Conservation (phyloP, 2,329 filamentous ascomycete genomes). For the Botryotinia globosa region DNA sequence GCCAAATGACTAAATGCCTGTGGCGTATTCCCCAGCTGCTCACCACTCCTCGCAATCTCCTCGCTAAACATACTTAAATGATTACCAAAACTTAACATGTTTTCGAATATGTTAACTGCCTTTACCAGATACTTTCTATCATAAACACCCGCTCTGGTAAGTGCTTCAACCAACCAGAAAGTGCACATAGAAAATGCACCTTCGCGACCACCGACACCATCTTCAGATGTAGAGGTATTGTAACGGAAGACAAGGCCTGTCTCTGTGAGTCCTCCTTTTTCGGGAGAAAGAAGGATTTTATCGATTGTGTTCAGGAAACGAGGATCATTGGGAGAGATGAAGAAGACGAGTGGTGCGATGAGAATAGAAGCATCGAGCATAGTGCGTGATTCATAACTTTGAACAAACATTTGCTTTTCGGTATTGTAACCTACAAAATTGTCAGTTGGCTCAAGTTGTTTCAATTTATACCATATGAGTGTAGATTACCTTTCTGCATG, state of each 20-base stretch:
- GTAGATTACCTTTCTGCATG: slow-evolving; percentile 62
- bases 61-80: slow-evolving; percentile 77
- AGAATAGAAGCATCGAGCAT: slow-evolving; percentile 72
- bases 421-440: slow-evolving; percentile 59
- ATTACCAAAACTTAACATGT: slow-evolving; percentile 73
- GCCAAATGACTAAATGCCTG: slow-evolving; percentile 77
- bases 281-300: slow-evolving; percentile 66
- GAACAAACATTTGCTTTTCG: slow-evolving; percentile 66
- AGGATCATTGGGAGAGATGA: slow-evolving; percentile 74
- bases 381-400: slow-evolving; percentile 71
- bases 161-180: slow-evolving; percentile 77
- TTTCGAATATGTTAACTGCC: slow-evolving; percentile 71
- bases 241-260: slow-evolving; percentile 75
- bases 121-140: slow-evolving; percentile 61
- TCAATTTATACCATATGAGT: background rate
- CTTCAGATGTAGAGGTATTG: slow-evolving; percentile 64
- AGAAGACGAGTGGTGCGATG: slow-evolving; percentile 76
- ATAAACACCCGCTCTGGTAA: slow-evolving; percentile 65
- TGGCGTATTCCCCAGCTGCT: slow-evolving; percentile 76
- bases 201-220: slow-evolving; percentile 71
- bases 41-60: slow-evolving; percentile 70
- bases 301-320: slow-evolving; percentile 71
- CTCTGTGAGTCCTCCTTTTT: slow-evolving; percentile 72
- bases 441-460: background rate
- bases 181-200: slow-evolving; percentile 80